These are phyloP conservation scores for Asparagopsis taxiformis DNA, from an alignment of 31 red algal genomes.

Conservation along the genomic window DNA sequence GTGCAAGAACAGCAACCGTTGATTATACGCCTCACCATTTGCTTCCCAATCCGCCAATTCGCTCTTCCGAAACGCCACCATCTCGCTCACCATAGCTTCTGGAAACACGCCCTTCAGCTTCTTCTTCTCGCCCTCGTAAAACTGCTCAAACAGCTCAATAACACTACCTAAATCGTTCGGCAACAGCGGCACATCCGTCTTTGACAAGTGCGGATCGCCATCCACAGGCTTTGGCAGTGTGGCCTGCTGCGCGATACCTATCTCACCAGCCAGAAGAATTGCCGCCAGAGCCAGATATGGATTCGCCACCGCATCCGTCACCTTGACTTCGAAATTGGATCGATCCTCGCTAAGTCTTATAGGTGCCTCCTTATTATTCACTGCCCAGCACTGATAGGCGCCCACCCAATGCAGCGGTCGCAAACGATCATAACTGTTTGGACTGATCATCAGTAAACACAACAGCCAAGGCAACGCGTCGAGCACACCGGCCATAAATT, in stretches of 20 bases:
- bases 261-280: conserved; percentile 6
- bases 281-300: conserved; percentile 32
- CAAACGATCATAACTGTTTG: conserved; percentile 29
- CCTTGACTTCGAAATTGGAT: conserved; percentile 56
- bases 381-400: conserved; percentile 61
- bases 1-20: conserved; percentile 16
- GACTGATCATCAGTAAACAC: conserved; percentile 25
- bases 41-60: conserved; percentile 11
- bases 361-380: conserved; percentile 65
- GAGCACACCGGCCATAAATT: conserved; percentile 61
- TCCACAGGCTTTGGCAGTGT: conserved; percentile 29
- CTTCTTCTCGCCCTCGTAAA: neutral
- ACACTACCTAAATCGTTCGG: conserved; percentile 19
- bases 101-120: conserved; percentile 15
- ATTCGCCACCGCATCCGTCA: conserved; percentile 44
- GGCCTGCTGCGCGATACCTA: neutral
- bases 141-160: conserved; percentile 17
- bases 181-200: conserved; percentile 5
- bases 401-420: conserved; percentile 52
- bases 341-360: conserved; percentile 41
- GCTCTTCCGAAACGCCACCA: conserved; percentile 3
- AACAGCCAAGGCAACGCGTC: conserved; percentile 45
- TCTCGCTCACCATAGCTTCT: conserved; percentile 19
- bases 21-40: conserved; percentile 2
- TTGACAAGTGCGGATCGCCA: conserved; percentile 34